Base-by-base conservation (phyloP, 1,284 basidiomycete genomes). In the Heliocybe sulcata region DNA sequence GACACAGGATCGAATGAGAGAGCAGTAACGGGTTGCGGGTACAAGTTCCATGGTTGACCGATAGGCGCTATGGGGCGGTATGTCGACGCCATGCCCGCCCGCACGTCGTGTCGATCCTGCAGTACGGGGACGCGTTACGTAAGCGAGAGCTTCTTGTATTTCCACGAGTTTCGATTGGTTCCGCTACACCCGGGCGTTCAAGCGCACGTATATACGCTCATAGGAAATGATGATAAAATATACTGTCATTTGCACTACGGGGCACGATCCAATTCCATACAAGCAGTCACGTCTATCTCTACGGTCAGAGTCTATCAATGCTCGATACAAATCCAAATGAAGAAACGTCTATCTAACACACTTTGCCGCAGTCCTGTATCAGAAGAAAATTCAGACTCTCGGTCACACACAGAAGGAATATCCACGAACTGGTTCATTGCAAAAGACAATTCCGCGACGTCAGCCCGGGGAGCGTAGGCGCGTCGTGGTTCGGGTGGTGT, bases 1-100 rank as follows among this genome's bases (percentile, higher is more conserved):
- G 91, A 89, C 45, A 90, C 87, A 4, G 92, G 88, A 71, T 98
- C 95, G 67, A 98, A 94, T 2, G 85, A 81, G 57, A 98, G 77
- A 0, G 89, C 80, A 20, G 88, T 86, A 48, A 89, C 74, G 35
- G 83, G 75, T 60, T 81, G 78, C 10, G 73, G 73, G 61, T 76
- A 80, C 29, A 67, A 54, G 53, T 72, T 66, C 38, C 66, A 64
- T 57, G 71, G 64, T 2, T 69, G 66, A 1, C 64, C 58, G 52
- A 79, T 74, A 12, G 77, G 67, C 12, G 62, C 56, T 20, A 68
- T 65, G 45, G 66, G 58, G 35, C 68, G 69, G 57, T 79, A 80
- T 53, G 71, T 70, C 52, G 67, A 56, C 45, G 72, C 64, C 73
- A 74, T 75, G 56, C 51, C 59, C 22, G 45, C 16, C 4, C 23